phyloP scores from a whole-genome alignment of 2,329 filamentous ascomycete genomes.

The Dactylellina drechsleri region DNA sequence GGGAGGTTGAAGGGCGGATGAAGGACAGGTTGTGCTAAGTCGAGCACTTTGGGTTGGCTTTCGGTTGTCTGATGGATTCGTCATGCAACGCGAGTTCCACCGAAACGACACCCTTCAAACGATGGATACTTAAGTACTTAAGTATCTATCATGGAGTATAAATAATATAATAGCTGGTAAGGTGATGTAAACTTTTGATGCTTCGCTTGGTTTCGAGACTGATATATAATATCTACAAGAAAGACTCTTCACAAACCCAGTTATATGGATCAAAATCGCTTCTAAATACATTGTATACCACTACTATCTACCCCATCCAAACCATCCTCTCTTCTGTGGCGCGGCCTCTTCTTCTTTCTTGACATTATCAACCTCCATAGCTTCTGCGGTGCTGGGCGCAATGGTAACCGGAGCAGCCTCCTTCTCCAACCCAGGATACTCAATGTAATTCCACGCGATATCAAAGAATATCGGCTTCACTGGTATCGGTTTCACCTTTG shows the following conservation, averaged over 20 bases:
- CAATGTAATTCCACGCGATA: slow-evolving; percentile 96
- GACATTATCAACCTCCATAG: slow-evolving; percentile 57
- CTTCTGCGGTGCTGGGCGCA: slow-evolving; percentile 17
- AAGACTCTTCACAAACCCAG: not conserved
- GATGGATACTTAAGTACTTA: too few relatives aligned
- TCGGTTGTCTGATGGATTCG: slow-evolving; percentile 15
- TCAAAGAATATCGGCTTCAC: slow-evolving; percentile 97
- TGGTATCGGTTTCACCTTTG: slow-evolving; percentile 81
- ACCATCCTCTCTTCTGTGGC: slow-evolving; percentile 56
- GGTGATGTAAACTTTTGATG: slow-evolving; percentile 8
- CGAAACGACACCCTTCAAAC: too few relatives aligned
- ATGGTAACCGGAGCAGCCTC: slow-evolving; percentile 51
- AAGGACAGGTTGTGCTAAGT: slow-evolving; percentile 48
- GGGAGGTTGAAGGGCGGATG: slow-evolving; percentile 10
- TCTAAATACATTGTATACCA: not conserved
- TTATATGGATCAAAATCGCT: too few relatives aligned
- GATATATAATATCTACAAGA: slow-evolving; percentile 14
- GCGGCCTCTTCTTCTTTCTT: slow-evolving; percentile 37
- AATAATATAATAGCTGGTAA: not conserved
- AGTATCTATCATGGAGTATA: too few relatives aligned
- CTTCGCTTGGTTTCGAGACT: not conserved
- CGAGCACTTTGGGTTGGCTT: slow-evolving; percentile 15
- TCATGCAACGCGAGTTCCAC: slow-evolving; percentile 44
- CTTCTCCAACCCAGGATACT: slow-evolving; percentile 74
- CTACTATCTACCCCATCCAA: slow-evolving; percentile 57